These are phyloP conservation scores for Oryza coarctata DNA, from an alignment of 176 grass and related monocot genomes.

Conservation along the genomic window DNA sequence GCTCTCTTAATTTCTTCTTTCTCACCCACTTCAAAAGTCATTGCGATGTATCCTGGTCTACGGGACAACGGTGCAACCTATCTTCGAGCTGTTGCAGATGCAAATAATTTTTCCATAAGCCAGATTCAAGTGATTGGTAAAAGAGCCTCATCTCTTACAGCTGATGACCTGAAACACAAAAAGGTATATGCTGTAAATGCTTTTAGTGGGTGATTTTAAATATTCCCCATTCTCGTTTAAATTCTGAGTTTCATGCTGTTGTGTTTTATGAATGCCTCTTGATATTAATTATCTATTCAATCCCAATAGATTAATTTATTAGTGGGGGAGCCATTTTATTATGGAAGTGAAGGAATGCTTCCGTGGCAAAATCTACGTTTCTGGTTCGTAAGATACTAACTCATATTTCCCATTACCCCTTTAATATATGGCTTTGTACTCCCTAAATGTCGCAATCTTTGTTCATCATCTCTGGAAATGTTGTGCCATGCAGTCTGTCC, in stretches of 20 bases:
- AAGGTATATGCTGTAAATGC: slow-evolving; percentile 52
- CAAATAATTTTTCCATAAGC: slow-evolving; percentile 69
- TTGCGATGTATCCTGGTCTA: slow-evolving; percentile 74
- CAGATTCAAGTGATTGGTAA: slow-evolving; percentile 62
- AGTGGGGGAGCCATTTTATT: slow-evolving; percentile 83
- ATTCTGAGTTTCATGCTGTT: slow-evolving; percentile 11
- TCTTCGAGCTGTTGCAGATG: slow-evolving; percentile 60
- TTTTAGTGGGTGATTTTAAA: not conserved
- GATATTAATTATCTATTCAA: slow-evolving; percentile 23
- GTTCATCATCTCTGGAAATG: not conserved
- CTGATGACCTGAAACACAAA: slow-evolving; percentile 48
- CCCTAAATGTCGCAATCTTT: not conserved
- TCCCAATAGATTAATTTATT: slow-evolving; percentile 65
- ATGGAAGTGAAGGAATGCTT: slow-evolving; percentile 77
- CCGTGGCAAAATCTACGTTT: slow-evolving; percentile 95
- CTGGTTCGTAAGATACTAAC: slow-evolving; percentile 64
- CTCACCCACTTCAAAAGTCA: slow-evolving; percentile 66
- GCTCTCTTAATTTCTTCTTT: slow-evolving; percentile 59
- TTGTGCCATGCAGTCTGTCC: not conserved
- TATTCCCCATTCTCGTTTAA: slow-evolving; percentile 7
- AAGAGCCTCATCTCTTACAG: slow-evolving; percentile 50
- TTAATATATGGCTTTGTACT: not conserved
- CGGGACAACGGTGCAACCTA: slow-evolving; percentile 60
- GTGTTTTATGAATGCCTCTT: slow-evolving; percentile 5
- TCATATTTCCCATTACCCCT: not conserved